Conservation (phyloP, 108 stramenopile species). For the Schizochytrium sp. region DNA sequence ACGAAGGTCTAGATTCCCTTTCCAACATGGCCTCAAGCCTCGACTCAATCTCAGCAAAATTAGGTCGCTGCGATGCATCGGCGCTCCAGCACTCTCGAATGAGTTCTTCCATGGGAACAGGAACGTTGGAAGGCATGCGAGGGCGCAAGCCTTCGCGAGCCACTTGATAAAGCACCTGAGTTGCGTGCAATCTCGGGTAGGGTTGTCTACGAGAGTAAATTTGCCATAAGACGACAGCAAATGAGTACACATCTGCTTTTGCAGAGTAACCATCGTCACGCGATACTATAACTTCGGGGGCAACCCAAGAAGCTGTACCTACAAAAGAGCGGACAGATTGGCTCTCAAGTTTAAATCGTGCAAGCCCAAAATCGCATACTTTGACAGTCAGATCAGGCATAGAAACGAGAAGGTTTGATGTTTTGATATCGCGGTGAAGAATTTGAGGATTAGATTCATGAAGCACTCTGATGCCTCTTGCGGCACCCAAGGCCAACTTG, state of each 20-base stretch:
- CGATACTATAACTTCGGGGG: slow-evolving; percentile 69
- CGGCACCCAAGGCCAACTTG: slow-evolving; percentile 68
- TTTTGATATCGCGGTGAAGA: slow-evolving; percentile 74
- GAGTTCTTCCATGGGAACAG: slow-evolving; percentile 29
- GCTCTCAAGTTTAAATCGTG: slow-evolving; percentile 50
- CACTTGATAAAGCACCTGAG: slow-evolving; percentile 64
- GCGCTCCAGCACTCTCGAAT: slow-evolving; percentile 66
- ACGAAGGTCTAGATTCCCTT: background rate
- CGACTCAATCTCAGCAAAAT: slow-evolving; percentile 61
- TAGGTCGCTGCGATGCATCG: slow-evolving; percentile 62
- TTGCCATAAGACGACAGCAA: slow-evolving; percentile 72
- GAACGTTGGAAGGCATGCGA: background rate
- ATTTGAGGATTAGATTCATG: slow-evolving; percentile 70
- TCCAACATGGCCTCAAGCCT: slow-evolving; percentile 15
- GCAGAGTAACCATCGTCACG: slow-evolving; percentile 67
- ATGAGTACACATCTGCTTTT: slow-evolving; percentile 71
- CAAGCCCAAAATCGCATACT: slow-evolving; percentile 72
- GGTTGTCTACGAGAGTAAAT: slow-evolving; percentile 64
- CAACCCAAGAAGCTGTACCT: slow-evolving; percentile 70
- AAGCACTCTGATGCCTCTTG: slow-evolving; percentile 68
- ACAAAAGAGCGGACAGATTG: slow-evolving; percentile 8
- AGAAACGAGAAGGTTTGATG: slow-evolving; percentile 70
- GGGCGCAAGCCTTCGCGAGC: slow-evolving; percentile 60
- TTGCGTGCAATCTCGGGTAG: slow-evolving; percentile 60
- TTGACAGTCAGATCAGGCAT: slow-evolving; percentile 66